Percentiles rank a stretch among this genome's conserved stretches.
These are phyloP conservation scores for Xylariaceae sp. DNA, from an alignment of 2,329 filamentous ascomycete species.

Conservation along the genomic window DNA sequence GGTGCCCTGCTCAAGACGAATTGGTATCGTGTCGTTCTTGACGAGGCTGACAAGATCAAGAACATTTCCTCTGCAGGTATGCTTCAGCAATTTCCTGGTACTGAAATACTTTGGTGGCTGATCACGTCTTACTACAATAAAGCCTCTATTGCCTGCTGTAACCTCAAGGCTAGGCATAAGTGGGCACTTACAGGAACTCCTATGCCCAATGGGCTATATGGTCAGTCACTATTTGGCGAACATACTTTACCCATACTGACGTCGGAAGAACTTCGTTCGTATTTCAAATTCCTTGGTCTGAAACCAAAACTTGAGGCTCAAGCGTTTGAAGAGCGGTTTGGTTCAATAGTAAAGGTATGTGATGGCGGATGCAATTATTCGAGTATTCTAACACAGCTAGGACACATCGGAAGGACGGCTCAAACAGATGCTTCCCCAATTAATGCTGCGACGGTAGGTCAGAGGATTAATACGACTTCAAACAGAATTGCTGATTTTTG, in stretches of 20 bases:
- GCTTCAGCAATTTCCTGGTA: background rate
- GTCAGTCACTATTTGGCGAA: too few relatives aligned
- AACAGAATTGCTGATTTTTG: background rate
- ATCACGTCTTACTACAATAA: too few relatives aligned
- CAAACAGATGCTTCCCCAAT: background rate
- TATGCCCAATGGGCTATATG: constrained; percentile 7
- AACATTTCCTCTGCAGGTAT: constrained; percentile 6
- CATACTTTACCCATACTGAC: background rate
- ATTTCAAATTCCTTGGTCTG: constrained; percentile 6
- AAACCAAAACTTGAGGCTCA: background rate
- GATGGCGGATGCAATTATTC: too few relatives aligned
- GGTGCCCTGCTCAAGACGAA: constrained; percentile 5
- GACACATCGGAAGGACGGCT: background rate
- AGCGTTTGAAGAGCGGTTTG: constrained; percentile 3
- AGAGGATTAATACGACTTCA: background rate
- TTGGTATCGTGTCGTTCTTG: constrained; percentile 10
- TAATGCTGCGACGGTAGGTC: background rate
- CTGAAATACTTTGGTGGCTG: background rate
- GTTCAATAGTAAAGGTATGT: constrained; percentile 1
- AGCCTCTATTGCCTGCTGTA: constrained; percentile 9
- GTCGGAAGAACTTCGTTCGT: constrained; percentile 6
- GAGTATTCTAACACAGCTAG: background rate
- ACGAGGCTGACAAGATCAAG: constrained; percentile 11
- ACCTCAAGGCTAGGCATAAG: constrained; percentile 1
- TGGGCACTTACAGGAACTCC: constrained; percentile 11